These are phyloP conservation scores for Lactarius evosmus DNA, from an alignment of 768 basidiomycete species.

Conservation along the genomic window DNA sequence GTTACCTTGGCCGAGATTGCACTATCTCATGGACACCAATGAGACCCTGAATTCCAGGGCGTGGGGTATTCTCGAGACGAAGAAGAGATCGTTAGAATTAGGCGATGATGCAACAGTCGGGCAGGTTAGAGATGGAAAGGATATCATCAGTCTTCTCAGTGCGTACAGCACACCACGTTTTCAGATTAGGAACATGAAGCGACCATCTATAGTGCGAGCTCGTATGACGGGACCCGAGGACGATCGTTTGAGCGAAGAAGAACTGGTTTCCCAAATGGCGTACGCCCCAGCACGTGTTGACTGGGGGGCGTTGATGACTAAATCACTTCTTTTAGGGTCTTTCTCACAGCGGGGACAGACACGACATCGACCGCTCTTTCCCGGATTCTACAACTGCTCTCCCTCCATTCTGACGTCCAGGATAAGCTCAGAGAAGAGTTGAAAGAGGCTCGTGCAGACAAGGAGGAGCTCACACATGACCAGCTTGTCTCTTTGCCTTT, in stretches of 20 bases:
- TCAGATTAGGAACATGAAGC: neutral
- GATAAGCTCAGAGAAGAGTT: too few relatives aligned
- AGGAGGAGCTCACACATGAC: conserved; percentile 34
- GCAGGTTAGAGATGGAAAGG: conserved; percentile 41
- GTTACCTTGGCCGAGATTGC: conserved; percentile 35
- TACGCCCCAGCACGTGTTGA: neutral
- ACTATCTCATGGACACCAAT: conserved; percentile 36
- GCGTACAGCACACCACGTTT: conserved; percentile 26
- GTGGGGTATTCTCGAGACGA: conserved; percentile 37
- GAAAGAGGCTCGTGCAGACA: conserved; percentile 19
- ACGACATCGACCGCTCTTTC: conserved; percentile 32
- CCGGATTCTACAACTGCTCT: conserved; percentile 26
- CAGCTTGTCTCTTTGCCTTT: conserved; percentile 35
- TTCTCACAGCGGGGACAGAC: conserved; percentile 33
- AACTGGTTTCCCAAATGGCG: conserved; percentile 39
- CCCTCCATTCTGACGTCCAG: too few relatives aligned
- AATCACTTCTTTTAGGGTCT: conserved; percentile 19
- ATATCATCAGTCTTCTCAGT: conserved; percentile 48
- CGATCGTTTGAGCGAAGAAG: conserved; percentile 37
- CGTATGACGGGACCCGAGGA: conserved; percentile 37
- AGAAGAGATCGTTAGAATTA: conserved; percentile 37
- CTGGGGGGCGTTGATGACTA: neutral
- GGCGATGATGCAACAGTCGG: conserved; percentile 37
- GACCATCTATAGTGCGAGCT: conserved; percentile 36
- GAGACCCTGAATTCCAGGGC: conserved; percentile 39